Percentiles rank a stretch among this genome's conserved stretches.
These are phyloP conservation scores for Eucalyptus globulus DNA, from an alignment of 345 rosid genomes.

Conservation along the genomic window DNA sequence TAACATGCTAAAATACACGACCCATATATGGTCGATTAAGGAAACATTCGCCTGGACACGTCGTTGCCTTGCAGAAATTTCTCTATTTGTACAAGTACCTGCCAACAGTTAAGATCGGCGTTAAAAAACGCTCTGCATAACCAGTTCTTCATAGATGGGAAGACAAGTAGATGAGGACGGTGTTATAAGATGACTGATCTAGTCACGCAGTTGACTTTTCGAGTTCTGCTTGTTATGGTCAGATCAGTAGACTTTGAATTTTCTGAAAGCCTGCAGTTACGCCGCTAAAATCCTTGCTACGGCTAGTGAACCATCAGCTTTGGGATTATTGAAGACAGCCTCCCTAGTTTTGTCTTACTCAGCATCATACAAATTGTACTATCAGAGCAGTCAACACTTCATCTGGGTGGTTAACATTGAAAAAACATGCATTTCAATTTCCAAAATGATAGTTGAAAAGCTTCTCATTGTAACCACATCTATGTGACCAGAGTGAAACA, in stretches of 20 bases:
- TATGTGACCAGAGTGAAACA: neutral
- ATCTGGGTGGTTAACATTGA: neutral
- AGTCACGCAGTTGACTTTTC: neutral
- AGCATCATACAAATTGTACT: neutral
- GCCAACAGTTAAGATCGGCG: neutral
- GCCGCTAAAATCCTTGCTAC: neutral
- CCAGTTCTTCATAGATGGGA: neutral
- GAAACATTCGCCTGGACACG: neutral
- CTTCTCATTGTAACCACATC: neutral
- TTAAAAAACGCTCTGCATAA: neutral
- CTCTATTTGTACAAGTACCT: constrained; percentile 24
- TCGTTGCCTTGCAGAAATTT: neutral
- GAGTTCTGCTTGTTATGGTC: neutral
- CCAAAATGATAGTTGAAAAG: neutral
- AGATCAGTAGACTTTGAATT: neutral
- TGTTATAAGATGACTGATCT: neutral
- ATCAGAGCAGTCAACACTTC: neutral
- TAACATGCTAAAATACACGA: neutral
- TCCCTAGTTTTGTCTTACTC: neutral
- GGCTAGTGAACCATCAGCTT: neutral
- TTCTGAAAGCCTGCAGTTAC: neutral
- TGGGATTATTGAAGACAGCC: neutral
- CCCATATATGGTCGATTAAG: neutral
- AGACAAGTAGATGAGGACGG: neutral
- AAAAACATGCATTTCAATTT: neutral